phyloP scores from a whole-genome alignment of 345 rosid species.

The Firmiana major region DNA sequence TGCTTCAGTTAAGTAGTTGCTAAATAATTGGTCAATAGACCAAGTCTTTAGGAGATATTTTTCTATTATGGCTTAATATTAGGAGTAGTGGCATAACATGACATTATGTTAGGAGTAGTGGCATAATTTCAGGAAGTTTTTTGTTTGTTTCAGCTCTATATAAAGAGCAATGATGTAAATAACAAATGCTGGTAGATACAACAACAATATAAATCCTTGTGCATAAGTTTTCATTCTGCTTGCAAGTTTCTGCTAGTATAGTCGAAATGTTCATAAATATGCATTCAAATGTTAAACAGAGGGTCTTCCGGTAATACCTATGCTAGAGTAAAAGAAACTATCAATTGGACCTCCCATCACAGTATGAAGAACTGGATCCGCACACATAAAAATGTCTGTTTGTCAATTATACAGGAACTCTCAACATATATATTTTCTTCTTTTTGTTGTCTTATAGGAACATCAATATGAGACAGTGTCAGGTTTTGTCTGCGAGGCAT shows the following conservation, averaged over 20 bases:
- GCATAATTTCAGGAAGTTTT: no score
- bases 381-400: neutral
- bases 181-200: no score
- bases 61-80: no score
- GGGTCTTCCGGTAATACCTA: neutral
- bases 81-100: no score
- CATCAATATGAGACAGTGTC: slow-evolving; percentile 98
- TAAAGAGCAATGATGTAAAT: no score
- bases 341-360: neutral
- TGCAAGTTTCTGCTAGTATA: neutral
- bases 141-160: no score
- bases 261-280: neutral
- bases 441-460: slow-evolving; percentile 46
- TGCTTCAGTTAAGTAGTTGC: no score
- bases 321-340: neutral
- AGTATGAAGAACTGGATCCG: neutral
- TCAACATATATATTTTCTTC: neutral
- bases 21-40: no score
- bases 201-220: slow-evolving; percentile 1
- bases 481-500: slow-evolving; percentile 92
- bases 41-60: no score
- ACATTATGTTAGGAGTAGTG: no score
- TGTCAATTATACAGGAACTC: neutral
- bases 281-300: neutral
- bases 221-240: neutral